Conservation (phyloP, 257 asterid genomes). For the Gynochthodes officinalis region DNA sequence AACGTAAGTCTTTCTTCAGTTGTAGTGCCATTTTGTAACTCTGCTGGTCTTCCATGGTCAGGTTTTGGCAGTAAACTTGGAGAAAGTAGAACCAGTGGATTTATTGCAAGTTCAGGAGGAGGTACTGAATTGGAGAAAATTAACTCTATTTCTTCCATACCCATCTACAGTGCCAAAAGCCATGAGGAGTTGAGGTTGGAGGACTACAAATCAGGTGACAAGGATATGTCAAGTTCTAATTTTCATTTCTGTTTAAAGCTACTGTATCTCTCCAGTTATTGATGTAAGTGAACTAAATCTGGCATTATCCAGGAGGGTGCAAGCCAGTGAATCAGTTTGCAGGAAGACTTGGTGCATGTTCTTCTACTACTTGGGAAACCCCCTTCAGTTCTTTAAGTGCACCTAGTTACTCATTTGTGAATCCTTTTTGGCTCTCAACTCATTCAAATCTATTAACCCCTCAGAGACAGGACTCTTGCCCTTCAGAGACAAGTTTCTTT, state of each 20-base stretch:
- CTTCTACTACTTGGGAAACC: not conserved
- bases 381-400: not conserved
- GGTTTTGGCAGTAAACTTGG: constrained; percentile 4
- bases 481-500: not conserved
- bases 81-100: constrained; percentile 60
- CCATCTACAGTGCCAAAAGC: constrained; percentile 53
- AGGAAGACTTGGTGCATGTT: not conserved
- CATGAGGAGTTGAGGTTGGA: constrained; percentile 79
- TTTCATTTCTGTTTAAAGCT: not conserved
- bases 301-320: not conserved
- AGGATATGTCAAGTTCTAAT: constrained; percentile 31
- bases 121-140: constrained; percentile 47
- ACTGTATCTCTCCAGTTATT: not conserved
- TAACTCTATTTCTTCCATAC: constrained; percentile 68
- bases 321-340: not conserved
- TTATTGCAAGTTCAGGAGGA: constrained; percentile 50
- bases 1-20: not conserved
- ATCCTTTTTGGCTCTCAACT: not conserved
- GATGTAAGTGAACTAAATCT: not conserved
- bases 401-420: not conserved
- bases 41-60: not conserved
- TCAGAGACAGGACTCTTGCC: not conserved
- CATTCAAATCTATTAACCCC: not conserved
- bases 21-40: not conserved
- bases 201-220: constrained; percentile 65